Conservation (phyloP, 2,329 filamentous ascomycete genomes). For the Phyllosticta paracitricarpa region DNA sequence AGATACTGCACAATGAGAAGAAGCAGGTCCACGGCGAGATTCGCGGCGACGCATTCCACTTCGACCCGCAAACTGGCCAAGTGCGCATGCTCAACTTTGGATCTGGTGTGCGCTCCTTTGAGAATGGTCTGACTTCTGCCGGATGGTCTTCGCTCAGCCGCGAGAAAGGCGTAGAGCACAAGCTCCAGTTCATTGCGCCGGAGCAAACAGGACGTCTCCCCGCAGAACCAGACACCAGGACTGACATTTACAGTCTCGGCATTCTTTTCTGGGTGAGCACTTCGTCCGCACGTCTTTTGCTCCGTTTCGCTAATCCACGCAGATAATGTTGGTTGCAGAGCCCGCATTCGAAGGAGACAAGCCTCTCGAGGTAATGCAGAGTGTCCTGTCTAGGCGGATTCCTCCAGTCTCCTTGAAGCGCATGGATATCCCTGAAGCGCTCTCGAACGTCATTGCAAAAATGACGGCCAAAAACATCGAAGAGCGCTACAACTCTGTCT, state of each 20-base stretch:
- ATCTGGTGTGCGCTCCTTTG: slow-evolving; percentile 77
- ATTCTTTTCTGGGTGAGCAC: slow-evolving; percentile 70
- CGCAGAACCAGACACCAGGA: slow-evolving; percentile 81
- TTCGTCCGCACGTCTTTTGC: not conserved
- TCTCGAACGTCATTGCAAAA: slow-evolving; percentile 77
- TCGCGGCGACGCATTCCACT: slow-evolving; percentile 83
- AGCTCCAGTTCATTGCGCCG: slow-evolving; percentile 83
- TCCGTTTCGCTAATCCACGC: not conserved
- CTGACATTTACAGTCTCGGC: slow-evolving; percentile 87
- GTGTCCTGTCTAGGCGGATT: slow-evolving; percentile 70
- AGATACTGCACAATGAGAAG: slow-evolving; percentile 82
- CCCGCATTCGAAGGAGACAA: slow-evolving; percentile 70
- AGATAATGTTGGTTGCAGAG: slow-evolving; percentile 59
- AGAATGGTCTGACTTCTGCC: slow-evolving; percentile 73
- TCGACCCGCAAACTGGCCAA: slow-evolving; percentile 56
- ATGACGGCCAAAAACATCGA: slow-evolving; percentile 83
- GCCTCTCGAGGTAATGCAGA: slow-evolving; percentile 85
- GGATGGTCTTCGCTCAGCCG: slow-evolving; percentile 79
- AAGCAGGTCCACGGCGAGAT: slow-evolving; percentile 86
- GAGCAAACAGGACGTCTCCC: slow-evolving; percentile 92
- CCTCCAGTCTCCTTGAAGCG: slow-evolving; percentile 66
- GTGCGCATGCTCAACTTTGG: slow-evolving; percentile 81
- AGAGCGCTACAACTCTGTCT: slow-evolving; percentile 82
- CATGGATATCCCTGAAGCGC: slow-evolving; percentile 72
- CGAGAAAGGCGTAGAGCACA: slow-evolving; percentile 77